Evolutionary conservation across 23 red algal genomes (phyloP), one percentile per base, ranked within the genome.

Genomic region (Gracilaria domingensis): DNA sequence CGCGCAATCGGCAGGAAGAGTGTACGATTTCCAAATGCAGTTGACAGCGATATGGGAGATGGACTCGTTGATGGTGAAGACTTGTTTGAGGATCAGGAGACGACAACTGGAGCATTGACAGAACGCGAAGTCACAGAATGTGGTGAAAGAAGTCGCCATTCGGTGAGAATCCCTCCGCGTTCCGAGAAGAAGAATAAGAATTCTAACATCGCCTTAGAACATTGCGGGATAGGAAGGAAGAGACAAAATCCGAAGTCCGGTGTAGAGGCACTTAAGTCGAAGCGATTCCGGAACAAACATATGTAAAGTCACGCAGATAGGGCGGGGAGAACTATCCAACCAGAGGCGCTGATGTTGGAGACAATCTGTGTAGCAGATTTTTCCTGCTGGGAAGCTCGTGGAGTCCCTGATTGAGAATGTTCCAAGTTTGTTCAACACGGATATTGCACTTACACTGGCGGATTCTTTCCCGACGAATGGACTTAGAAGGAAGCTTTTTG

Each of bases 61-160:
- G 64, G 30, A 69, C 17, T 36, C 64, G 14, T 69, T 37, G 64
- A 69, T 69, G 64, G 38, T 4, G 64, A 69, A 37, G 64, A 69
- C 18, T 69, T 30, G 64, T 69, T 69, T 69, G 32, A 69, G 20
- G 64, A 69, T 18, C 6, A 69, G 16, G 64, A 69, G 64, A 37
- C 64, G 64, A 37, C 64, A 24, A 37, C 64, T 7, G 8, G 7
- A 37, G 14, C 64, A 8, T 69, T 69, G 32, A 37, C 13, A 1
- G 33, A 69, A 69, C 64, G 64, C 36, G 64, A 69, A 2, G 14
- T 32, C 30, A 12, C 18, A 0, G 64, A 20, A 17, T 13, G 30
- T 37, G 33, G 4, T 17, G 64, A 69, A 38, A 69, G 33, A 36
- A 32, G 64, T 13, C 30, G 64, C 33, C 26, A 30, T 32, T 69